Evolutionary conservation across 129 eudicot species (phyloP).

Genomic region (Flaveria linearis): DNA sequence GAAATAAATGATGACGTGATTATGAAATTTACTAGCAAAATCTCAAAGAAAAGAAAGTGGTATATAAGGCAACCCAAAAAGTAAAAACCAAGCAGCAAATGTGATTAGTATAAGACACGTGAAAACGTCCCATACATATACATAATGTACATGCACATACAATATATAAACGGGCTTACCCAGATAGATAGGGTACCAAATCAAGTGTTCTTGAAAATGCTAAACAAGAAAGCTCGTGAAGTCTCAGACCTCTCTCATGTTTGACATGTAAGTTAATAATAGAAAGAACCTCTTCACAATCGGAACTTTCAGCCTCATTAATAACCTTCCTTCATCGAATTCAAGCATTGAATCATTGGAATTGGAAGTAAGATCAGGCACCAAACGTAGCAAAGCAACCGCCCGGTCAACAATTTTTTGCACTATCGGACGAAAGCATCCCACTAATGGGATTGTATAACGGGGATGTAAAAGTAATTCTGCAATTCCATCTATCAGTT

Average conservation of each 20-base stretch:
- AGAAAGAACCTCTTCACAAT: constrained; percentile 34
- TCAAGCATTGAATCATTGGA: constrained; percentile 44
- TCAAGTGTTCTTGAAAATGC: constrained; percentile 85
- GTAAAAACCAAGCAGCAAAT: not conserved
- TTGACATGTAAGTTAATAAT: constrained; percentile 51
- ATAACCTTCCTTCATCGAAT: constrained; percentile 49
- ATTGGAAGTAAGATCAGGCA: constrained; percentile 53
- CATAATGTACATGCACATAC: not conserved
- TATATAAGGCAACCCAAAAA: not conserved
- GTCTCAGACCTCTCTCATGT: constrained; percentile 60
- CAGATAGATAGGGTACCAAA: constrained; percentile 60
- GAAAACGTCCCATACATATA: not conserved
- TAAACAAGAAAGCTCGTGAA: constrained; percentile 84
- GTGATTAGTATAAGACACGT: not conserved
- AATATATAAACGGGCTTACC: constrained; percentile 47
- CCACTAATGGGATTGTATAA: constrained; percentile 73
- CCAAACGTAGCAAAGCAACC: constrained; percentile 55
- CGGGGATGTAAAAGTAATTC: constrained; percentile 67
- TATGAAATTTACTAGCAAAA: not conserved
- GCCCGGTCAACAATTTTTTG: constrained; percentile 57
- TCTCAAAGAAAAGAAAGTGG: not conserved
- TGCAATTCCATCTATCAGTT: constrained; percentile 67
- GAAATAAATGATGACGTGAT: not conserved
- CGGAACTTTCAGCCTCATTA: constrained; percentile 43
- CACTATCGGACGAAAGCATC: constrained; percentile 83